Percentiles rank a stretch among this genome's conserved stretches.
These are phyloP conservation scores for Fusarium penzigii DNA, from an alignment of 2,329 filamentous ascomycete species.

Conservation along the genomic window DNA sequence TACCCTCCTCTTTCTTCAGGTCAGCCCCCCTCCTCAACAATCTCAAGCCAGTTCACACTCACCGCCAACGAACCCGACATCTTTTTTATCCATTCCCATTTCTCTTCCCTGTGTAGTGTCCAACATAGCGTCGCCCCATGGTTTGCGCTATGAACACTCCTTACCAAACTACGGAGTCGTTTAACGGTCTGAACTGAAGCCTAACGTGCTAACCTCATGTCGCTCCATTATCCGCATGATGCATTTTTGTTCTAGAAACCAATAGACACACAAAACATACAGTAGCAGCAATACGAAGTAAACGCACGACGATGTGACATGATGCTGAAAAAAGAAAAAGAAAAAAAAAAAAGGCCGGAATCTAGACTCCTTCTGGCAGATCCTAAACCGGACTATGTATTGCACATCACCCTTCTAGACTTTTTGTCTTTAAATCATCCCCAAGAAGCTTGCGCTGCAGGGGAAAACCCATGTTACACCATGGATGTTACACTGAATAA, in stretches of 20 bases:
- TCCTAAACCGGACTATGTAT: slow-evolving; percentile 13
- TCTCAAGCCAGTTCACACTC: slow-evolving; percentile 16
- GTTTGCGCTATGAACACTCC: slow-evolving; percentile 15
- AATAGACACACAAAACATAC: too few relatives aligned
- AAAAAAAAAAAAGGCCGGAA: background rate
- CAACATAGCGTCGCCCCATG: slow-evolving; percentile 12
- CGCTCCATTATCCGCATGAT: too few relatives aligned
- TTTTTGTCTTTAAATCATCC: background rate
- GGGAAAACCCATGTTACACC: background rate
- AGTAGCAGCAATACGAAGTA: too few relatives aligned
- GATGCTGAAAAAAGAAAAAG: background rate
- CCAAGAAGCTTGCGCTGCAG: slow-evolving; percentile 14
- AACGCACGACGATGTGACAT: background rate
- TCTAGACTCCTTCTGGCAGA: slow-evolving; percentile 1
- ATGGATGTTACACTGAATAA: slow-evolving; percentile 2
- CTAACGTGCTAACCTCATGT: slow-evolving; percentile 7
- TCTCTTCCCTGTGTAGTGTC: slow-evolving; percentile 8
- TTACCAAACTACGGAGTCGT: slow-evolving; percentile 14
- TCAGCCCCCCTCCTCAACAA: slow-evolving; percentile 1
- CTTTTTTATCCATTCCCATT: background rate
- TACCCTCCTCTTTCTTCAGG: slow-evolving; percentile 3
- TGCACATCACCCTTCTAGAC: slow-evolving; percentile 8
- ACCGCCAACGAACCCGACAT: slow-evolving; percentile 16
- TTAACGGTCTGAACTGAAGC: slow-evolving; percentile 14
- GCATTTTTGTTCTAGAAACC: too few relatives aligned